Evolutionary conservation across 2,329 filamentous ascomycete species (phyloP).

Genomic region (Pyrenophora graminea): DNA sequence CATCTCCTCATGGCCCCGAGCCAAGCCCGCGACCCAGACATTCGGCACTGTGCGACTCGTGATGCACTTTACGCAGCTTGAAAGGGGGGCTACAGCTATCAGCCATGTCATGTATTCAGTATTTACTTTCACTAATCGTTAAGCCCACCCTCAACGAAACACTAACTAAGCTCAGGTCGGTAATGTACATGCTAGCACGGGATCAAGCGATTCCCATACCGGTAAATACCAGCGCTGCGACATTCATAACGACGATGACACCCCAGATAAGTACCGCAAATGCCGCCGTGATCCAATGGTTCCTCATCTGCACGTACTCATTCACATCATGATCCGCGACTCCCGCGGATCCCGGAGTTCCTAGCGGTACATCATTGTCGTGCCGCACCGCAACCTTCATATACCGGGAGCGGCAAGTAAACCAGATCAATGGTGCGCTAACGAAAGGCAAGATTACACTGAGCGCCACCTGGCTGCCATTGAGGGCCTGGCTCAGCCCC

Average conservation of each 20-base stretch:
- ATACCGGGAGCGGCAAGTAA: slow-evolving; percentile 76
- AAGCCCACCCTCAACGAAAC: no score
- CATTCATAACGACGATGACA: slow-evolving; percentile 76
- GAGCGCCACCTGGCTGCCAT: slow-evolving; percentile 76
- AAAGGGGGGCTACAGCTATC: no score
- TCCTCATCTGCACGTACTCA: slow-evolving; percentile 65
- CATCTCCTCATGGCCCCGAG: no score
- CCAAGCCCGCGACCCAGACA: no score
- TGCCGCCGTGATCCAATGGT: slow-evolving; percentile 66
- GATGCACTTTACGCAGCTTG: no score
- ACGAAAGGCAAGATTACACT: slow-evolving; percentile 81
- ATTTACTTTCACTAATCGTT: no score
- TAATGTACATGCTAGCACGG: no score
- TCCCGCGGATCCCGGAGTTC: not conserved
- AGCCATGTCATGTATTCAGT: no score
- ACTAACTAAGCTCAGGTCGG: no score
- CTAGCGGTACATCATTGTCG: not conserved
- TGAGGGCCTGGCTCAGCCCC: slow-evolving; percentile 72
- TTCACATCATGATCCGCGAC: slow-evolving; percentile 20
- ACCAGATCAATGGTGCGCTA: slow-evolving; percentile 81
- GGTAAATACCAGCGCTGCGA: slow-evolving; percentile 70
- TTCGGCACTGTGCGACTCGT: no score
- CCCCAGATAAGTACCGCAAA: slow-evolving; percentile 70
- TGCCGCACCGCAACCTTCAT: slow-evolving; percentile 67
- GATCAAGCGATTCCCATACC: slow-evolving; percentile 53